Percentiles rank a stretch among this genome's conserved stretches.
Conservation (phyloP, 2,329 filamentous ascomycete species). For the Exophiala xenobiotica region DNA sequence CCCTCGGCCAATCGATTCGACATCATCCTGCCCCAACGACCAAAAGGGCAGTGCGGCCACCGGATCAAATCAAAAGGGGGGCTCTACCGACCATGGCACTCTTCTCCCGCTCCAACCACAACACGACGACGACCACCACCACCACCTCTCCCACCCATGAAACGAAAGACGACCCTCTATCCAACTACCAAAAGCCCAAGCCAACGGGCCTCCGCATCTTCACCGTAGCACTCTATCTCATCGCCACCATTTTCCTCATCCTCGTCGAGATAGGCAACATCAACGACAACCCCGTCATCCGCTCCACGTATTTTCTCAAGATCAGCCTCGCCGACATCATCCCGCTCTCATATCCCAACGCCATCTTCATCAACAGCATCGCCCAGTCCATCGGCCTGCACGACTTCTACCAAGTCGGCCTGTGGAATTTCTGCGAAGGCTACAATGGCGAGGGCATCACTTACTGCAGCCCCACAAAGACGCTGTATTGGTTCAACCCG, state of each 20-base stretch:
- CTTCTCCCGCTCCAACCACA: conserved; percentile 14
- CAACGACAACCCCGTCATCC: conserved; percentile 59
- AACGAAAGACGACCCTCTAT: conserved; percentile 20
- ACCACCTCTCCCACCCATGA: background rate
- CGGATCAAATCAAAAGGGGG: too few relatives aligned
- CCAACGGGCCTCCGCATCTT: conserved; percentile 57
- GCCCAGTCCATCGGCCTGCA: conserved; percentile 82
- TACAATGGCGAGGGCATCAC: conserved; percentile 74
- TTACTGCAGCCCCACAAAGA: conserved; percentile 66
- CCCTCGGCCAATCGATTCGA: background rate
- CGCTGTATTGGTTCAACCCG: conserved; percentile 88
- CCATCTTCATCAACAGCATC: conserved; percentile 78
- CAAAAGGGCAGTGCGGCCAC: too few relatives aligned
- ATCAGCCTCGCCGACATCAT: conserved; percentile 82
- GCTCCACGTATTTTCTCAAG: conserved; percentile 77
- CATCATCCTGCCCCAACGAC: too few relatives aligned
- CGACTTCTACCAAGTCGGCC: conserved; percentile 89
- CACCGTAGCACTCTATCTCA: conserved; percentile 68
- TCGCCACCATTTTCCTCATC: conserved; percentile 75
- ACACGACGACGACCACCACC: background rate
- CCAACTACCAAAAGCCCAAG: conserved; percentile 33
- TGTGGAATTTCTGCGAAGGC: conserved; percentile 92
- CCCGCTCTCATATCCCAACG: conserved; percentile 68
- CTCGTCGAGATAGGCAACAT: conserved; percentile 79
- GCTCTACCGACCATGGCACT: conserved; percentile 3